Percentiles rank a stretch among this genome's conserved stretches.
Evolutionary conservation across 208 protist species (phyloP).

Genomic region (Trypanosoma vivax): DNA sequence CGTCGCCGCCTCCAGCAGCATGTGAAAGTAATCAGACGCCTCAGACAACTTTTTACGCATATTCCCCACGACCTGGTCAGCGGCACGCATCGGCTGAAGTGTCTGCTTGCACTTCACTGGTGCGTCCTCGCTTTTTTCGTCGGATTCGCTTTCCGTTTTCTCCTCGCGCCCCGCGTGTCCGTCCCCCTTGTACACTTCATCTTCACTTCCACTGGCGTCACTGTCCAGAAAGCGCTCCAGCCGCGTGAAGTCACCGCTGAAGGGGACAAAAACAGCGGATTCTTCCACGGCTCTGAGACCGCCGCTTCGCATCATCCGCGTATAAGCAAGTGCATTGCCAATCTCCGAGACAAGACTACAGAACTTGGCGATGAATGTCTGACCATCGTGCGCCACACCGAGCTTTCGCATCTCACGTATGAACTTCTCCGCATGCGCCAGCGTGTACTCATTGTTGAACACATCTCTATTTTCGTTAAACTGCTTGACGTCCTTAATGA

Average conservation of each 20-base stretch:
- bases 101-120: conserved; percentile 13
- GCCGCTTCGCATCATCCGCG: conserved; percentile 91
- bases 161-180: no score
- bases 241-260: conserved; percentile 45
- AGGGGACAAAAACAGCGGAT: conserved; percentile 88
- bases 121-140: not conserved
- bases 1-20: conserved; percentile 91
- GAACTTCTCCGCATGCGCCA: conserved; percentile 85
- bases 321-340: conserved; percentile 97
- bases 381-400: conserved; percentile 64
- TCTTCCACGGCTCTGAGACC: conserved; percentile 84
- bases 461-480: conserved; percentile 60
- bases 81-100: conserved; percentile 48
- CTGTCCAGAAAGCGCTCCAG: conserved; percentile 48
- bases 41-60: conserved; percentile 88
- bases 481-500: conserved; percentile 66
- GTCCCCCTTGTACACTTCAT: no score
- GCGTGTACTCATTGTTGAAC: conserved; percentile 82
- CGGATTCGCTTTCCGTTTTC: conserved; percentile 20
- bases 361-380: conserved; percentile 91
- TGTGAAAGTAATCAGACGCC: conserved; percentile 93
- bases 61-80: conserved; percentile 73
- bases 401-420: conserved; percentile 91
- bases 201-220: no score
- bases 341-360: conserved; percentile 95